Evolutionary conservation across 495 filamentous ascomycete genomes (phyloP).

Genomic region (Podospora tetraspora): DNA sequence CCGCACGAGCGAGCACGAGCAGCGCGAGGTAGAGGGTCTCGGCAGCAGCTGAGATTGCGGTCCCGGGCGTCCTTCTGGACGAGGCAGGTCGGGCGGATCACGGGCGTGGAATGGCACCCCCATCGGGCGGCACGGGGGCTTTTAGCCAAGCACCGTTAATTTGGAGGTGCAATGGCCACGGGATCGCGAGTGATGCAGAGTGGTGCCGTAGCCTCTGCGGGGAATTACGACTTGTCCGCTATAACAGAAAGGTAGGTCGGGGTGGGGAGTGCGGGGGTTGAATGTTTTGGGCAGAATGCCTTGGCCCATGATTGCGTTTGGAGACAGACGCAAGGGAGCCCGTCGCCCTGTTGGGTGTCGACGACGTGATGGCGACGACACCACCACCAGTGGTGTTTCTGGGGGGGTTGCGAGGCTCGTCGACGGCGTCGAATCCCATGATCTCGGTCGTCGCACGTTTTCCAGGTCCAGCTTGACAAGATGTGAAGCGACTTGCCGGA

Average conservation of each 20-base stretch:
- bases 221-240: slow-evolving; percentile 4
- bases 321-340: not conserved
- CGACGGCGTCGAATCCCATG: not conserved
- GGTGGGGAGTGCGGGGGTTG: slow-evolving; percentile 4
- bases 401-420: not conserved
- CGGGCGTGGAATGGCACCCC: slow-evolving; percentile 28
- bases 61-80: slow-evolving; percentile 19
- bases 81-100: slow-evolving; percentile 27
- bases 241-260: not conserved
- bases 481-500: not conserved
- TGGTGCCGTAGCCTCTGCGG: slow-evolving; percentile 13
- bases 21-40: not conserved
- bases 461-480: not conserved
- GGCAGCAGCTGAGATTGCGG: slow-evolving; percentile 13
- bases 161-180: slow-evolving; percentile 17
- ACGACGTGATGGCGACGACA: not conserved
- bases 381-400: not conserved
- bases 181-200: slow-evolving; percentile 19
- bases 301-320: not conserved
- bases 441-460: not conserved
- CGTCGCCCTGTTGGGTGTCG: not conserved
- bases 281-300: slow-evolving; percentile 4
- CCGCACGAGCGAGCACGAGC: not conserved
- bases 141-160: slow-evolving; percentile 25
- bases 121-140: slow-evolving; percentile 14